Evolutionary conservation across 2,329 filamentous ascomycete species (phyloP).

Genomic region (Fusarium pininemorale): DNA sequence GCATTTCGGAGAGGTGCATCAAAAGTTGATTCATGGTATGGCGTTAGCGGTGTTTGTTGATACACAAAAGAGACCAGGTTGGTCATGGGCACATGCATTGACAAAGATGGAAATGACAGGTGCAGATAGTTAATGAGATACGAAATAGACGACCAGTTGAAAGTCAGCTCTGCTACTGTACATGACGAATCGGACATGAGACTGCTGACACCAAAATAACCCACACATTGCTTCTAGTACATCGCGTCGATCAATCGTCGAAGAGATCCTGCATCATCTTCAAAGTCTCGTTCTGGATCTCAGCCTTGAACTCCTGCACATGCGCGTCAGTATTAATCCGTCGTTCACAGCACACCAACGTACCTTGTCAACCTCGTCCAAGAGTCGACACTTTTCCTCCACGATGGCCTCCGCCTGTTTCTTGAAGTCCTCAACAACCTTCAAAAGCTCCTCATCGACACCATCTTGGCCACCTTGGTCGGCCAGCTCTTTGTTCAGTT

Average conservation of each 20-base stretch:
- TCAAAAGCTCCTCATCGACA: neutral
- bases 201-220: neutral
- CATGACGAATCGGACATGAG: neutral
- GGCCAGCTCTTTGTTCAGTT: slow-evolving; percentile 1
- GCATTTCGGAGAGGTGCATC: neutral
- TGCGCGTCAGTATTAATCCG: neutral
- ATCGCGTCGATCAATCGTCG: slow-evolving; percentile 2
- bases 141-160: slow-evolving; percentile 36
- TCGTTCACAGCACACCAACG: neutral
- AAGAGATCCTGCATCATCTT: slow-evolving; percentile 43
- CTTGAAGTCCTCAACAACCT: slow-evolving; percentile 14
- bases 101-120: neutral
- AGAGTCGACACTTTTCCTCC: slow-evolving; percentile 20
- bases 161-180: slow-evolving; percentile 3
- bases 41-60: slow-evolving; percentile 36
- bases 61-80: slow-evolving; percentile 31
- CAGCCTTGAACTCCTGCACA: slow-evolving; percentile 42
- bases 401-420: slow-evolving; percentile 38
- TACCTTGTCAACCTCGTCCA: slow-evolving; percentile 46
- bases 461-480: neutral
- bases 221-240: neutral
- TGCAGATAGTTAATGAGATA: slow-evolving; percentile 35
- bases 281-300: slow-evolving; percentile 39
- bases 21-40: slow-evolving; percentile 33
- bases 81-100: slow-evolving; percentile 7